Base-by-base conservation (phyloP, 108 stramenopile species). In the Discostella pseudostelligera region DNA sequence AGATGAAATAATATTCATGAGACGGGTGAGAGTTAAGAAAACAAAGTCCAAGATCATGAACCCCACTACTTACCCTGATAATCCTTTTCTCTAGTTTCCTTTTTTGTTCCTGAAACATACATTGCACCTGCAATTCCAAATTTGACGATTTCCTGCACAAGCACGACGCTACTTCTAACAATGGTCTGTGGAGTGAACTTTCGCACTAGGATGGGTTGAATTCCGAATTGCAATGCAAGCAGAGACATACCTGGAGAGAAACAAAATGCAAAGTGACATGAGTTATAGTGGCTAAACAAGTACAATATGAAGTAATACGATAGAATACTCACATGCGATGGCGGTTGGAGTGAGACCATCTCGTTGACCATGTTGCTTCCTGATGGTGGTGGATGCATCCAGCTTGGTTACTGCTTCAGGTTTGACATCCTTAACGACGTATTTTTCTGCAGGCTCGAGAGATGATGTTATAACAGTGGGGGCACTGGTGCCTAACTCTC, bases 141-240 rank as follows among this genome's bases (percentile, higher is more conserved):
- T 59, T 81, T 80, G 11, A 82, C 47, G 5, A 79, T 24, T 45
- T 91, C 87, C 65, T 86, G 84, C 13, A 73, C 74, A 25, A 96
- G 48, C 21, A 92, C 66, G 14, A 92, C 85, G 49, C 86, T 88
- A 16, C 66, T 84, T 45, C 68, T 76, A 39, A 80, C 65, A 43
- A 80, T 74, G 7, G 74, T 84, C 35, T 65, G 71, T 16, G 85
- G 83, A 11, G 84, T 81, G 56, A 78, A 92, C 46, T 60, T 56
- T 40, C 81, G 76, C 3, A 83, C 79, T 8, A 96, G 60, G 16
- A 90, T 43, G 5, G 95, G 95, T 55, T 96, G 95, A 2, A 90
- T 53, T 16, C 89, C 93, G 59, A 88, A 96, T 63, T 96, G 95
- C 13, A 92, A 49, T 17, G 92, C 80, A 4, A 90, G 65, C 16